Evolutionary conservation across 257 asterid genomes (phyloP), one percentile per base, ranked within the genome.

Genomic region (Rhazya stricta): DNA sequence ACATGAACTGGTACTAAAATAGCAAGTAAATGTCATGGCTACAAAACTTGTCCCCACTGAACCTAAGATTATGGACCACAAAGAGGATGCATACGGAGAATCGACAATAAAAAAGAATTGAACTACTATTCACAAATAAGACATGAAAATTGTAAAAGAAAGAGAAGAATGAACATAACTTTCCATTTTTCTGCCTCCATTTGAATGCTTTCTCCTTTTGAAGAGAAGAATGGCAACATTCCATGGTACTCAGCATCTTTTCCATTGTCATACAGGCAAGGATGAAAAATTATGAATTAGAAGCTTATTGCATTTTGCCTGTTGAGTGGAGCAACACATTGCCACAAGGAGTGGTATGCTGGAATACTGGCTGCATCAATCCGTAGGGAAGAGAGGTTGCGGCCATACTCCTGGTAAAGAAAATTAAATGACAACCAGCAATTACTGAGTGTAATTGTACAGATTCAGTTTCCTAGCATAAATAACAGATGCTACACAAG

Each of bases 291-390:
- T 27, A 23, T 3, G 9, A 48, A 71, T 85, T 88, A 89, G 80
- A 89, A 83, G 86, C 71, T 83, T 81, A 91, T 85, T 41, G 83
- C 68, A 85, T 78, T 86, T 85, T 89, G 94, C 83, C 72, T 86
- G 71, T 94, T 96, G 3, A 84, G 62, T 76, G 98, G 97, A 54
- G 98, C 94, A 78, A 91, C 97, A 48, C 89, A 88, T 71, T 91
- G 91, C 98, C 98, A 94, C 75, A 94, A 79, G 74, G 91, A 88
- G 65, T 91, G 74, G 76, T 90, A 94, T 32, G 92, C 79, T 39
- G 93, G 91, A 72, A 94, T 89, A 74, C 76, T 79, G n/a, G 90
- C 82, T 43, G 96, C 98, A 65, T 91, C 88, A 9, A 94, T 87
- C 78, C 97, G 97, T 19, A 91, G 88, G 41, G 86, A 81, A 51